Percentiles rank a stretch among this genome's conserved stretches.
Evolutionary conservation across 768 basidiomycete species (phyloP).

Genomic region (Boletus subcaerulescens): DNA sequence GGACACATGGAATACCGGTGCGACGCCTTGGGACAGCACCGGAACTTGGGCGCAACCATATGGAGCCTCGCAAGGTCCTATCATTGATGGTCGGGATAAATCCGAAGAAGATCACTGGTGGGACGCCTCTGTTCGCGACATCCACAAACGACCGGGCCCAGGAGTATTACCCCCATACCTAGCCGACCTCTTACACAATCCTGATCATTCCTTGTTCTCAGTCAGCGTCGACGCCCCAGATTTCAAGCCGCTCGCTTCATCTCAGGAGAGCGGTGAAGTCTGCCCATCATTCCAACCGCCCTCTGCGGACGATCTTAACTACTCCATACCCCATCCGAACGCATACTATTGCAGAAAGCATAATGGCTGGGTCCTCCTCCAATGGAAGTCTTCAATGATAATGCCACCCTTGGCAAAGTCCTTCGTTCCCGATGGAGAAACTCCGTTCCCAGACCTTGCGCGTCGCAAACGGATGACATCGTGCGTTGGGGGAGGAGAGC

Average conservation of each 20-base stretch:
- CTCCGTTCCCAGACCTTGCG: slow-evolving; percentile 53
- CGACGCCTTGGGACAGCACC: slow-evolving; percentile 26
- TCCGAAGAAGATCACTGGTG: slow-evolving; percentile 71
- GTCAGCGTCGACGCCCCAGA: slow-evolving; percentile 45
- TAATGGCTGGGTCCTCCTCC: slow-evolving; percentile 78
- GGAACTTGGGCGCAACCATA: slow-evolving; percentile 23
- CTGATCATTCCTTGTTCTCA: slow-evolving; percentile 68
- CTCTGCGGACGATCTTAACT: slow-evolving; percentile 61
- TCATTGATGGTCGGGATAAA: slow-evolving; percentile 58
- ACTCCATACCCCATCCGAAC: slow-evolving; percentile 74
- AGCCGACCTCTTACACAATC: slow-evolving; percentile 64
- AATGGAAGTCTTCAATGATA: slow-evolving; percentile 62
- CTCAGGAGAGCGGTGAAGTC: slow-evolving; percentile 17
- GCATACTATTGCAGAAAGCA: slow-evolving; percentile 82
- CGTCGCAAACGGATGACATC: slow-evolving; percentile 47
- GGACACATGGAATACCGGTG: slow-evolving; percentile 19
- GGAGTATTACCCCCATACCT: slow-evolving; percentile 70
- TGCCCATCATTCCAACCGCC: slow-evolving; percentile 36
- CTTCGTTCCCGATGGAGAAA: slow-evolving; percentile 40
- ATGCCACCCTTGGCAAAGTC: slow-evolving; percentile 59
- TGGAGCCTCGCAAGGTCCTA: slow-evolving; percentile 29
- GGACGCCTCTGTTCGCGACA: slow-evolving; percentile 49
- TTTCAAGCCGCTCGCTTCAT: slow-evolving; percentile 22
- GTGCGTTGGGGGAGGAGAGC: slow-evolving; percentile 53
- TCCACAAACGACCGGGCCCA: slow-evolving; percentile 56